These are phyloP conservation scores for Yarrowia alimentaria DNA, from an alignment of 805 yeast genomes.

Conservation along the genomic window DNA sequence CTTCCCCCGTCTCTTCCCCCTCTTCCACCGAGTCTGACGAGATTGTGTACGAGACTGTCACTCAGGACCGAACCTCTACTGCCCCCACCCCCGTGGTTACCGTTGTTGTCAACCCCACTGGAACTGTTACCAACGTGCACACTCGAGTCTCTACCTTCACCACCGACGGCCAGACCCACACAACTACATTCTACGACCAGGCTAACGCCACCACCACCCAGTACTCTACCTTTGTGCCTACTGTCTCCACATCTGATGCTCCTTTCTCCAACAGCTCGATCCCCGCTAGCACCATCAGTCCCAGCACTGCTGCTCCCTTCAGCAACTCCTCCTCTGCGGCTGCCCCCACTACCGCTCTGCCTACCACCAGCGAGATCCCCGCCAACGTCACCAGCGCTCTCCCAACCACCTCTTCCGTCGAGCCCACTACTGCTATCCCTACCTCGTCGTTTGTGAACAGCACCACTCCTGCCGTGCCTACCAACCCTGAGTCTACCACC, in stretches of 20 bases:
- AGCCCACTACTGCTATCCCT: not conserved
- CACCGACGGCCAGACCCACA: conserved; percentile 27
- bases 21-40: conserved; percentile 9
- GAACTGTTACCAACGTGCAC: conserved; percentile 27
- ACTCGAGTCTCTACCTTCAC: conserved; percentile 29
- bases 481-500: not conserved
- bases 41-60: conserved; percentile 16
- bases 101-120: conserved; percentile 28
- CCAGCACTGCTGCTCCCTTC: conserved; percentile 1
- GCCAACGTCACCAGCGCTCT: not conserved
- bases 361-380: not conserved
- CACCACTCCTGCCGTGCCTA: no score
- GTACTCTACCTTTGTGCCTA: conserved; percentile 6
- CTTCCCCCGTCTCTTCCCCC: not conserved
- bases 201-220: conserved; percentile 11
- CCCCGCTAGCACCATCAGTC: not conserved
- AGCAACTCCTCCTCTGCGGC: not conserved
- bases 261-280: not conserved
- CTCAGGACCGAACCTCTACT: conserved; percentile 7
- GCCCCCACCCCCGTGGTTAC: conserved; percentile 29
- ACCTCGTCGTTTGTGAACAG: no score
- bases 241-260: not conserved
- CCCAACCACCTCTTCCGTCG: no score
- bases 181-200: conserved; percentile 21
- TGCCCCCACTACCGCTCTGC: not conserved